Conservation (phyloP, 1,284 basidiomycete species). For the Tremellales sp. region DNA sequence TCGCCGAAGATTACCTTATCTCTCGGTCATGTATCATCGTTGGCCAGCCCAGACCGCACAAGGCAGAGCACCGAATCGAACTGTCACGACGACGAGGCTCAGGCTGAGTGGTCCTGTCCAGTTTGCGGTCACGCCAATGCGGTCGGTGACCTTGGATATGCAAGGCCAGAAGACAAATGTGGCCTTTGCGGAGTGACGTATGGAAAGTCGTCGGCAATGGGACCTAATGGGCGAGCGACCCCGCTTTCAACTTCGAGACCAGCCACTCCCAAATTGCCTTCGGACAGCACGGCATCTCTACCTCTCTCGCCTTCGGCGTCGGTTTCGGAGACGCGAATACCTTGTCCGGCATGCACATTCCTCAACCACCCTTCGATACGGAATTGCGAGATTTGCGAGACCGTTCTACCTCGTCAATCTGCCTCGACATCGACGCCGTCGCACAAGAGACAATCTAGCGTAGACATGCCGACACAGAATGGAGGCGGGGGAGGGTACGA, state of each 20-base stretch:
- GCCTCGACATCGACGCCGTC: conserved; percentile 17
- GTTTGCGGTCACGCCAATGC: conserved; percentile 80
- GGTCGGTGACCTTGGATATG: conserved; percentile 38
- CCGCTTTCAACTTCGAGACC: conserved; percentile 13
- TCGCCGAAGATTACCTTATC: conserved; percentile 83
- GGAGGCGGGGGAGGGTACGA: conserved; percentile 42
- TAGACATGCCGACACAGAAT: no score
- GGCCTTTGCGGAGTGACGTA: conserved; percentile 58
- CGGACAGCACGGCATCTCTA: no score
- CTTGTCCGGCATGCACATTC: conserved; percentile 85
- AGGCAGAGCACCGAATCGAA: no score
- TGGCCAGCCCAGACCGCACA: no score
- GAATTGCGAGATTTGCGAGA: conserved; percentile 83
- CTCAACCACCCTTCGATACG: conserved; percentile 74
- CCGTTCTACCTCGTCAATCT: conserved; percentile 52
- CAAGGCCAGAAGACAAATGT: conserved; percentile 58
- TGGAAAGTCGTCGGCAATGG: background rate
- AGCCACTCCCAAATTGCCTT: conserved; percentile 15
- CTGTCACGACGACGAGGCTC: background rate
- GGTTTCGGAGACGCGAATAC: conserved; percentile 1
- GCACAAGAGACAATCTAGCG: no score
- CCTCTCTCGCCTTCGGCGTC: conserved; percentile 10
- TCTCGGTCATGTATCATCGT: conserved; percentile 52
- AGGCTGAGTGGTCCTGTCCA: conserved; percentile 66
- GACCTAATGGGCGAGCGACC: conserved; percentile 11